Evolutionary conservation across 768 basidiomycete species (phyloP), one percentile per base, ranked within the genome.

Genomic region (Trametes meyenii): DNA sequence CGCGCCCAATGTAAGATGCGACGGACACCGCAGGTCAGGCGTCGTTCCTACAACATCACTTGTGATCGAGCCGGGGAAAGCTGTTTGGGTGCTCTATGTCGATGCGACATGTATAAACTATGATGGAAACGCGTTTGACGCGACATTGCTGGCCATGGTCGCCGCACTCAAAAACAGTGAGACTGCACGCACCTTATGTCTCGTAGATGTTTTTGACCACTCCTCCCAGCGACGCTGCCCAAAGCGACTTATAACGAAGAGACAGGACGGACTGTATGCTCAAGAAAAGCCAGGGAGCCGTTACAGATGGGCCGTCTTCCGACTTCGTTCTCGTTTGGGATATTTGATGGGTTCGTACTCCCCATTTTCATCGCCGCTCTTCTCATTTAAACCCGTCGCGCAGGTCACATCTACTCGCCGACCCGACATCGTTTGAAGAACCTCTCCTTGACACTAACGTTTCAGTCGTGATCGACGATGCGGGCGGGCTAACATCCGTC

Each of bases 61-160:
- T 3, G 89, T 88, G 71, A 97, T 99, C 59, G 81, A 90, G 16
- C 83, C 85, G 0, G 87, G 86, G 3, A 92, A 89, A 71, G 83
- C 93, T 0, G 94, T 80, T 0, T 99, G 95, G 94, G 89, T 90
- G 29, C 81, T 98, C n/a, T 98, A 98, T 70, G 82, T 98, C 66
- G 97, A 99, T 66, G 86, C 92, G 29, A 92, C 89, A 0, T 98
- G 96, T 71, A 92, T 99, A 65, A 98, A 97, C 76, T 97, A 96
- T 71, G 96, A 98, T 72, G 97, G 97, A 5, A 98, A 98, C 70
- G 90, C 83, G 1, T 94, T 96, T 61, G 97, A 99, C 66, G 94
- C 97, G 0, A 83, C 92, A 0, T 79, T 98, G 11, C 72, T 98
- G 21, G 93, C 94, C 0, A 90, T 96, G 80, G 84, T 94, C 50